Evolutionary conservation across 805 yeast species (phyloP).

Genomic region (Wickerhamomyces ciferrii): DNA sequence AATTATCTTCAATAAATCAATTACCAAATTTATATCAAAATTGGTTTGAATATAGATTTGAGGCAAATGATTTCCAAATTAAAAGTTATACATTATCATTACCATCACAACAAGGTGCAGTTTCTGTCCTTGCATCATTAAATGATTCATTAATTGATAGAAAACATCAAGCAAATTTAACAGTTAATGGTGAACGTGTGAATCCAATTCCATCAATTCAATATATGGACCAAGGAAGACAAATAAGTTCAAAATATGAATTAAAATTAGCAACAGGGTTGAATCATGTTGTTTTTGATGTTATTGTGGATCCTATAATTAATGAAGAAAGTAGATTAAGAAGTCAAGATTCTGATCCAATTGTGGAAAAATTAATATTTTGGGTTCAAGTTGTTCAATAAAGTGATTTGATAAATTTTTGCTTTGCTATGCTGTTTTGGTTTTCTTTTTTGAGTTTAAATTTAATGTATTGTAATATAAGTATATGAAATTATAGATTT

Average conservation of each 20-base stretch:
- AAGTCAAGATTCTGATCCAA: conserved; percentile 14
- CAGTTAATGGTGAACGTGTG: conserved; percentile 39
- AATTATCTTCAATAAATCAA: conserved; percentile 3
- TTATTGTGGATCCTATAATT: conserved; percentile 25
- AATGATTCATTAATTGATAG: conserved; percentile 33
- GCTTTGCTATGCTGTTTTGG: too few relatives aligned
- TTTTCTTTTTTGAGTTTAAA: background rate
- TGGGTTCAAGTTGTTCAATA: conserved; percentile 31
- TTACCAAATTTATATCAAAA: conserved; percentile 21
- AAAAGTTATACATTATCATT: conserved; percentile 38
- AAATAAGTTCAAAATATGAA: conserved; percentile 33
- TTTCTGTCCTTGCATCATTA: conserved; percentile 38
- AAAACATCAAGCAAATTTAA: conserved; percentile 31
- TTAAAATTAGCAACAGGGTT: conserved; percentile 41
- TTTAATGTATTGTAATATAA: background rate
- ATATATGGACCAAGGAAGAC: conserved; percentile 26
- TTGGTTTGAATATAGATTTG: conserved; percentile 31
- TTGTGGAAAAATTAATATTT: conserved; percentile 28
- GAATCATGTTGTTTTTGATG: conserved; percentile 36
- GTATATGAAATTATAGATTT: too few relatives aligned
- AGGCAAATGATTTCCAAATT: conserved; percentile 30
- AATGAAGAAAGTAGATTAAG: conserved; percentile 17
- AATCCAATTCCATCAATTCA: conserved; percentile 37
- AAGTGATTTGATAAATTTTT: too few relatives aligned
- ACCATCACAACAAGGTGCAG: conserved; percentile 42